Conservation (phyloP, 345 rosid species). For the Aquilaria sinensis region DNA sequence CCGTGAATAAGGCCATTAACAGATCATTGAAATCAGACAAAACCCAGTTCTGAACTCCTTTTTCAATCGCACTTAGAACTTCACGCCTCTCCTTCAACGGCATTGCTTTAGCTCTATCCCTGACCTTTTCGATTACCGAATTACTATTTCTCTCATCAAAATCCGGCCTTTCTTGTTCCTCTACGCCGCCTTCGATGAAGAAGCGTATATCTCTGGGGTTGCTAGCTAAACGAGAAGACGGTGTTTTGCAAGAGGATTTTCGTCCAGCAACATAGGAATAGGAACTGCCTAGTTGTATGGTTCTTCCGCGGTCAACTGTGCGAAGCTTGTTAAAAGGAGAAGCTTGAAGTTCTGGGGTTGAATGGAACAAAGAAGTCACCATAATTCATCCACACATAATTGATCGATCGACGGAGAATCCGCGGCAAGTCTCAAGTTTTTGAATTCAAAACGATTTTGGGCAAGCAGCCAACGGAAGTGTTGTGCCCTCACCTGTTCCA, state of each 20-base stretch:
- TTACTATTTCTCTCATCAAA: slow-evolving; percentile 1
- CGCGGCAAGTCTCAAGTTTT: too few species aligned
- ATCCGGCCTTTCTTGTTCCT: slow-evolving; percentile 4
- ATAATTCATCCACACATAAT: too few species aligned
- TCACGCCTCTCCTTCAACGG: slow-evolving; percentile 15
- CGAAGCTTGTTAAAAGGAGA: neutral
- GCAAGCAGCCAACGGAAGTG: too few species aligned
- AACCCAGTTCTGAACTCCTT: slow-evolving; percentile 1
- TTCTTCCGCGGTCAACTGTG: too few species aligned
- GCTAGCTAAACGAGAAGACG: neutral
- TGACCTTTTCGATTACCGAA: slow-evolving; percentile 13
- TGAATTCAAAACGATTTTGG: too few species aligned
- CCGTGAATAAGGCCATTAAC: slow-evolving; percentile 29
- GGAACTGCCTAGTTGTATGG: neutral
- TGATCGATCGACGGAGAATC: too few species aligned
- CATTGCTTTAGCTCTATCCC: slow-evolving; percentile 18
- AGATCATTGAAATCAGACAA: slow-evolving; percentile 30
- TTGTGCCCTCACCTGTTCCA: too few species aligned
- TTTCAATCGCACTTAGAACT: slow-evolving; percentile 19
- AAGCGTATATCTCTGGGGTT: too few species aligned
- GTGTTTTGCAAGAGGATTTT: slow-evolving; percentile 1
- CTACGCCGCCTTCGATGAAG: neutral
- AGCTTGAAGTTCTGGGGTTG: slow-evolving; percentile 13
- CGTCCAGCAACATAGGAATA: slow-evolving; percentile 3
- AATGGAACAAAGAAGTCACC: slow-evolving; percentile 16